Percentiles rank a stretch among this genome's conserved stretches.
These are phyloP conservation scores for Pseudogymnoascus sp. DNA, from an alignment of 2,329 filamentous ascomycete genomes.

Conservation along the genomic window DNA sequence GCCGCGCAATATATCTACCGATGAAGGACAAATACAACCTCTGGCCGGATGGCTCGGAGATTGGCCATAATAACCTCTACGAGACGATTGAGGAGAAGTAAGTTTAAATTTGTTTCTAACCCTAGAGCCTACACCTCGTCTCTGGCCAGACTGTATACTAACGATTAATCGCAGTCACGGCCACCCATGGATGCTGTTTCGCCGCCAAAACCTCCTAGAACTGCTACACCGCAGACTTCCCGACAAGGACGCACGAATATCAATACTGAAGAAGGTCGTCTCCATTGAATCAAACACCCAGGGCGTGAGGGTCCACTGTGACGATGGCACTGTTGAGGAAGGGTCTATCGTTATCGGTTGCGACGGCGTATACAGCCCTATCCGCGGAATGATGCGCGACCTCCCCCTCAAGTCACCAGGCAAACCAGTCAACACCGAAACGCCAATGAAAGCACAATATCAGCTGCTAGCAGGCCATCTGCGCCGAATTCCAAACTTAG, in stretches of 20 bases:
- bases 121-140: no score
- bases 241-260: background rate
- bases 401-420: background rate
- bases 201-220: no score
- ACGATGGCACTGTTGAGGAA: conserved; percentile 12
- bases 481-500: no score
- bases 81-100: no score
- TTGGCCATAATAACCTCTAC: no score
- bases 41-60: no score
- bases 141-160: no score
- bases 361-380: conserved; percentile 17
- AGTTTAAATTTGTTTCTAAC: no score
- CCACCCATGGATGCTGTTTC: no score
- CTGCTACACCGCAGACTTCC: background rate
- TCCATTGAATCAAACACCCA: conserved; percentile 8
- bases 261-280: background rate
- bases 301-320: conserved; percentile 12
- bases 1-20: no score
- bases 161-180: background rate
- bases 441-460: background rate
- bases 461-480: background rate
- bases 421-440: background rate
- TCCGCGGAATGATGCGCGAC: conserved; percentile 6
- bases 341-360: conserved; percentile 17
- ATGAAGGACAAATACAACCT: no score